These are phyloP conservation scores for Neonectria hederae DNA, from an alignment of 2,329 filamentous ascomycete species.

Conservation along the genomic window DNA sequence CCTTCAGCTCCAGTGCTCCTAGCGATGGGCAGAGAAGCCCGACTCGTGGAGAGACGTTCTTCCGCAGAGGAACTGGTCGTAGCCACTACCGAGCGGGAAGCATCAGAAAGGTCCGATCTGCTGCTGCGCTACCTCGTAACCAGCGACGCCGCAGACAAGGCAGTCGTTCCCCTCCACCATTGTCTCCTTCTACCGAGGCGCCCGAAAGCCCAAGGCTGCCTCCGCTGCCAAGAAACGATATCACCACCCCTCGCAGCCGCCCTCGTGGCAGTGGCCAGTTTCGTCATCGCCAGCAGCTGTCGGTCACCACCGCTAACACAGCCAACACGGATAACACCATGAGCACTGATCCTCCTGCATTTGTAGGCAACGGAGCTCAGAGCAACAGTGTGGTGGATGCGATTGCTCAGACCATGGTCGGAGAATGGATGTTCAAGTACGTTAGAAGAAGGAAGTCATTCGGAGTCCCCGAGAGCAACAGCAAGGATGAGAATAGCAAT, in stretches of 20 bases:
- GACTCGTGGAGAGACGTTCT: constrained; percentile 67
- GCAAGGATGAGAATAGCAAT: constrained; percentile 75
- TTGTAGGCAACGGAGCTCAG: constrained; percentile 65
- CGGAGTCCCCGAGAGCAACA: constrained; percentile 74
- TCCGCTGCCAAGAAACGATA: constrained; percentile 77
- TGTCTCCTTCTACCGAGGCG: constrained; percentile 73
- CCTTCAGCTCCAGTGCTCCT: constrained; percentile 69
- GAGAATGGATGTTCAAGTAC: constrained; percentile 97
- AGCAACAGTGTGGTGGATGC: constrained; percentile 89
- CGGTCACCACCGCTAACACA: constrained; percentile 64
- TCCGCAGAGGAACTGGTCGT: constrained; percentile 60
- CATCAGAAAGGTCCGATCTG: constrained; percentile 86
- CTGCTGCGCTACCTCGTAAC: constrained; percentile 72
- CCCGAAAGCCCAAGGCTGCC: constrained; percentile 77
- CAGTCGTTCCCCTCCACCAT: constrained; percentile 71
- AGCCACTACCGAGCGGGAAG: constrained; percentile 66
- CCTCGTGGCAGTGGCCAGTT: constrained; percentile 54
- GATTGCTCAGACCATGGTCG: constrained; percentile 98
- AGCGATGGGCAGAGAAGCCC: constrained; percentile 83
- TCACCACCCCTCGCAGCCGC: constrained; percentile 67
- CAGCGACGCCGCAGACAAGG: constrained; percentile 59
- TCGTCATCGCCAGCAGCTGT: constrained; percentile 66
- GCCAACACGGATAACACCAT: constrained; percentile 59
- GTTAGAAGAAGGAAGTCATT: constrained; percentile 90
- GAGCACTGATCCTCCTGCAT: constrained; percentile 53